Evolutionary conservation across 2,329 filamentous ascomycete species (phyloP).

Genomic region (Alternaria gansuensis): DNA sequence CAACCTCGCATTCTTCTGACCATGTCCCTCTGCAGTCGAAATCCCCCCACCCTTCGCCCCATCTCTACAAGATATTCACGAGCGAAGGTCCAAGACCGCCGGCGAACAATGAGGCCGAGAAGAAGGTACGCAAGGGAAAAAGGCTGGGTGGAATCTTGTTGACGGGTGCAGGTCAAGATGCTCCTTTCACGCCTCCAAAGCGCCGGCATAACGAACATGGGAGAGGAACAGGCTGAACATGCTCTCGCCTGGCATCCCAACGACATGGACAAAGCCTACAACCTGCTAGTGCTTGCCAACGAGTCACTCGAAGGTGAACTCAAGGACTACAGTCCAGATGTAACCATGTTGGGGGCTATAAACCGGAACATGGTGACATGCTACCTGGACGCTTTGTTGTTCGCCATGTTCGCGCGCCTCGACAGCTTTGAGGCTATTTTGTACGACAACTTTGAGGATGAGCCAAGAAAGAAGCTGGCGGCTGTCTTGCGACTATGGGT

Average conservation of each 20-base stretch:
- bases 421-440: constrained; percentile 94
- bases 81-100: constrained; percentile 62
- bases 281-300: constrained; percentile 79
- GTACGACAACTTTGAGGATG: constrained; percentile 78
- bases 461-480: constrained; percentile 76
- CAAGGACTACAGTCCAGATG: constrained; percentile 74
- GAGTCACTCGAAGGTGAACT: constrained; percentile 83
- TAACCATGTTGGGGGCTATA: constrained; percentile 81
- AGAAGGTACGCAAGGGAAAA: constrained; percentile 53
- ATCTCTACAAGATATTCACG: constrained; percentile 73
- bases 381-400: constrained; percentile 89
- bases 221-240: constrained; percentile 70
- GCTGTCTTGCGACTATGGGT: constrained; percentile 87
- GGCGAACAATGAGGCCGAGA: constrained; percentile 65
- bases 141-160: constrained; percentile 5
- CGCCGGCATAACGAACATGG: constrained; percentile 64
- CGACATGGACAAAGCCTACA: constrained; percentile 76
- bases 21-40: constrained; percentile 37
- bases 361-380: constrained; percentile 91
- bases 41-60: constrained; percentile 34
- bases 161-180: constrained; percentile 58
- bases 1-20: constrained; percentile 39
- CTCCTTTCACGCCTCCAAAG: constrained; percentile 63
- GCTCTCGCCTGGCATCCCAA: constrained; percentile 71
- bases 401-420: constrained; percentile 93